Percentiles rank a stretch among this genome's conserved stretches.
These are phyloP conservation scores for Daldinia decipiens DNA, from an alignment of 495 filamentous ascomycete genomes.

Conservation along the genomic window DNA sequence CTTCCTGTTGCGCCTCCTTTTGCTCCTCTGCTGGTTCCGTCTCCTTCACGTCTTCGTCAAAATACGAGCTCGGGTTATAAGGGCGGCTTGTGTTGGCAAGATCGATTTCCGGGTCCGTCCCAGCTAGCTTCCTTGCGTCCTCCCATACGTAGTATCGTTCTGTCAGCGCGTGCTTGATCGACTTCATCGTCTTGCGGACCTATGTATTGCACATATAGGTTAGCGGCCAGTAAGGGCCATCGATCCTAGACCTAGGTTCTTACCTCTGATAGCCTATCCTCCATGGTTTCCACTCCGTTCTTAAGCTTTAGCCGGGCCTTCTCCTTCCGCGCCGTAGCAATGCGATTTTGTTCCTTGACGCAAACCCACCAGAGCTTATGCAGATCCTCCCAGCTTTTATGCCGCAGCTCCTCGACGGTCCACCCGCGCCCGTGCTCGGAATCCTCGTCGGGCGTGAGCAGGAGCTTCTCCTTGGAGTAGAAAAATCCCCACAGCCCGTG, in stretches of 20 bases:
- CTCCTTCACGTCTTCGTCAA: slow-evolving; percentile 44
- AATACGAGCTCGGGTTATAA: slow-evolving; percentile 58
- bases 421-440: slow-evolving; percentile 79
- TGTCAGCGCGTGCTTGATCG: slow-evolving; percentile 84
- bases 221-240: slow-evolving; percentile 2
- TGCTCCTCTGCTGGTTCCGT: not conserved
- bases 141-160: slow-evolving; percentile 93
- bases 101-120: slow-evolving; percentile 72
- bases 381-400: slow-evolving; percentile 93
- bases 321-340: slow-evolving; percentile 80
- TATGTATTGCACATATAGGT: slow-evolving; percentile 44
- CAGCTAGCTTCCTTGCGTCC: slow-evolving; percentile 77
- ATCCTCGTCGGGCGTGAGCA: slow-evolving; percentile 75
- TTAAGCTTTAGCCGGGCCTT: slow-evolving; percentile 68
- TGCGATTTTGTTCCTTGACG: slow-evolving; percentile 87
- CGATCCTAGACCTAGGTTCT: slow-evolving; percentile 41
- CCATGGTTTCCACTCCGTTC: slow-evolving; percentile 73
- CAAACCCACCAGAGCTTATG: slow-evolving; percentile 96
- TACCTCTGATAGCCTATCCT: slow-evolving; percentile 69
- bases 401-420: slow-evolving; percentile 86
- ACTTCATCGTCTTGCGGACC: slow-evolving; percentile 76
- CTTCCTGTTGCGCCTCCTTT: slow-evolving; percentile 7
- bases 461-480: slow-evolving; percentile 66
- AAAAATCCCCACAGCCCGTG: slow-evolving; percentile 98
- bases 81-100: slow-evolving; percentile 59